A percentile compares a stretch with the other conserved stretches of the same genome.
These are phyloP conservation scores for Leccinum variicolor DNA, from an alignment of 768 basidiomycete genomes.

Conservation along the genomic window DNA sequence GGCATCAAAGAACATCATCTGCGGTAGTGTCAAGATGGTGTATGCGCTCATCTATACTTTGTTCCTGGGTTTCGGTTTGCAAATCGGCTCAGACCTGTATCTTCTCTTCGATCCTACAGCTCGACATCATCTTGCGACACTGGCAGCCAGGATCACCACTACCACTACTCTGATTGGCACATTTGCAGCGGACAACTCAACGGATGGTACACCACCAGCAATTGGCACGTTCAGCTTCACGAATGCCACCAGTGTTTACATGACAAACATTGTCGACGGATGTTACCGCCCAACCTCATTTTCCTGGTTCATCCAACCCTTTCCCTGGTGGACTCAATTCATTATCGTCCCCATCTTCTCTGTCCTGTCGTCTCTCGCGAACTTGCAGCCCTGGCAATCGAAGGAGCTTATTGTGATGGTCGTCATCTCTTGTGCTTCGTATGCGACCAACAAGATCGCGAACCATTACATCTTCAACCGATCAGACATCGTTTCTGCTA, in stretches of 20 bases:
- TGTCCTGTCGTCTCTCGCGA: conserved; percentile 65
- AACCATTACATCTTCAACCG: conserved; percentile 84
- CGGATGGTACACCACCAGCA: conserved; percentile 42
- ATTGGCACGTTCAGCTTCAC: conserved; percentile 67
- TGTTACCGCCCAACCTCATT: conserved; percentile 66
- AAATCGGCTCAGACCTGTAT: conserved; percentile 80
- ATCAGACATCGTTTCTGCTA: conserved; percentile 79
- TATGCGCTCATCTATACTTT: conserved; percentile 86
- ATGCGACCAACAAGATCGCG: conserved; percentile 76
- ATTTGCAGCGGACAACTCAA: conserved; percentile 57
- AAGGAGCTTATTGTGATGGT: conserved; percentile 81
- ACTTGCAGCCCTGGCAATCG: conserved; percentile 72
- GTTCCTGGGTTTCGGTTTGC: conserved; percentile 80
- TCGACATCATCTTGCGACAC: conserved; percentile 48
- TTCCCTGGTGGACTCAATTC: conserved; percentile 76
- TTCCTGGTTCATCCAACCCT: conserved; percentile 79
- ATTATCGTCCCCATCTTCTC: conserved; percentile 77
- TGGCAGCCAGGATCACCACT: conserved; percentile 50
- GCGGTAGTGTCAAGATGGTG: conserved; percentile 84
- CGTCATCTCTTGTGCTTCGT: conserved; percentile 75
- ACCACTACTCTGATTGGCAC: conserved; percentile 57
- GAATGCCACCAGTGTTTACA: conserved; percentile 44
- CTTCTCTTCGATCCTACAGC: conserved; percentile 62
- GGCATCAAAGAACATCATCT: conserved; percentile 82
- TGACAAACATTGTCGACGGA: conserved; percentile 53